A percentile compares a stretch with the other conserved stretches of the same genome.
Evolutionary conservation across 2,329 filamentous ascomycete genomes (phyloP).

Genomic region (Hymenoscyphus albidus): DNA sequence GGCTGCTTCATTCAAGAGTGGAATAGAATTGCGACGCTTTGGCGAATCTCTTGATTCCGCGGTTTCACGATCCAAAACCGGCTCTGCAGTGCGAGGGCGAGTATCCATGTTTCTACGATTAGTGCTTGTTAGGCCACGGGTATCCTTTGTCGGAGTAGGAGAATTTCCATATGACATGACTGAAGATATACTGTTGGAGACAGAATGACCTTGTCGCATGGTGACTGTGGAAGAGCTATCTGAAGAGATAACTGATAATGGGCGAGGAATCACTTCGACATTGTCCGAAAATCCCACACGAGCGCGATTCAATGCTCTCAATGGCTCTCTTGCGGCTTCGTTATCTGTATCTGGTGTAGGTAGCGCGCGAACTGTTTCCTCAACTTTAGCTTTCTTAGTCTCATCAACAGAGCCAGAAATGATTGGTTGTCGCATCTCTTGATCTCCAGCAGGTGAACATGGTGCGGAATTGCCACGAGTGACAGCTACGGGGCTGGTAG

Average conservation of each 20-base stretch:
- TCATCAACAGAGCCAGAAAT: conserved; percentile 25
- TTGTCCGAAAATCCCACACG: conserved; percentile 82
- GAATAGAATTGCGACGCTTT: conserved; percentile 55
- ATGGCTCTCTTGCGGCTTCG: conserved; percentile 15
- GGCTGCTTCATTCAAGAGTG: conserved; percentile 43
- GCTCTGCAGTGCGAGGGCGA: conserved; percentile 67
- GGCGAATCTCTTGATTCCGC: conserved; percentile 38
- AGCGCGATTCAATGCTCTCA: conserved; percentile 44
- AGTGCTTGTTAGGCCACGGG: conserved; percentile 38
- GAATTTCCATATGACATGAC: conserved; percentile 60
- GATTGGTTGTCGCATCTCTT: conserved; percentile 16
- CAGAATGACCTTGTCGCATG: conserved; percentile 61
- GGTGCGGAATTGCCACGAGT: conserved; percentile 36
- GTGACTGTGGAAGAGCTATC: conserved; percentile 78
- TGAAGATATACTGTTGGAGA: conserved; percentile 77
- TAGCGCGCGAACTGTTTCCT: conserved; percentile 11
- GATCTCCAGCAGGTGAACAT: conserved; percentile 39
- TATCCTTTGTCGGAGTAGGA: conserved; percentile 38
- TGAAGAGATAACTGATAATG: conserved; percentile 77
- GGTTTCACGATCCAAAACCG: conserved; percentile 50
- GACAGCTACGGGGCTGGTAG: conserved; percentile 18
- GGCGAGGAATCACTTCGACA: conserved; percentile 77
- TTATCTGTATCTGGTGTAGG: conserved; percentile 6
- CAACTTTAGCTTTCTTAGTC: conserved; percentile 19
- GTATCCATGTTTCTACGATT: conserved; percentile 44